Evolutionary conservation across 140 eudicot genomes (phyloP), one percentile per base, ranked within the genome.

Genomic region (Erigeron philadelphicus): DNA sequence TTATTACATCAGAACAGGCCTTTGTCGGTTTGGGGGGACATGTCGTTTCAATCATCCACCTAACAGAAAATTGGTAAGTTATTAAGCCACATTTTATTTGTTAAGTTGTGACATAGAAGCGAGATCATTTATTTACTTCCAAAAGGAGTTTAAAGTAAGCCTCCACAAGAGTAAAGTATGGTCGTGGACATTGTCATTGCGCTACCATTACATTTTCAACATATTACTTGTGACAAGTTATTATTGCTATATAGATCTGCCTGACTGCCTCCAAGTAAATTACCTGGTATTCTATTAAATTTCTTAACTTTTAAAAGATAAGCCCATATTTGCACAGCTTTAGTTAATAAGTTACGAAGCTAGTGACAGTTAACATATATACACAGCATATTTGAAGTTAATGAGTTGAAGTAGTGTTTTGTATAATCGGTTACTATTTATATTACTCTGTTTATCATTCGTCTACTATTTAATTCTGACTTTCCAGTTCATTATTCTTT

Each of bases 21-120:
- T 86, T 45, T 92, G 98, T 75, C 81, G 96, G 81, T 92, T 86
- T 78, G 98, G 98, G 57, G 62, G 75, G 10, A 75, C 98, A 61
- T 88, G 98, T 79, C 88, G 96, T 68, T 88, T 92, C 73, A 92
- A 88, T 76, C 98, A 92, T 73, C 96, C 98, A 77, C 87, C 93
- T 35, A 92, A 92, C 69, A 79, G 98, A 79, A 78, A 84, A 75
- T 83, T 88, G 89, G 98, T 88, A 86, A 78, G 2, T 15, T 8
- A 16, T 40, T 48, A 61, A 38, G 49, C 55, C 25, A 52, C 3
- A 31, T 31, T 31, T 31, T 31, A 0, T 2, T 31, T 31, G 38
- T 31, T 31, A 21, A 3, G 43, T 59, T 19, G 42, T 11, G n/a
- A 0, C 38, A 25, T 25, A 25, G 35, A 25, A 25, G 35, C 3